Evolutionary conservation across 768 basidiomycete genomes (phyloP).

Genomic region (Termitomyces sp.): DNA sequence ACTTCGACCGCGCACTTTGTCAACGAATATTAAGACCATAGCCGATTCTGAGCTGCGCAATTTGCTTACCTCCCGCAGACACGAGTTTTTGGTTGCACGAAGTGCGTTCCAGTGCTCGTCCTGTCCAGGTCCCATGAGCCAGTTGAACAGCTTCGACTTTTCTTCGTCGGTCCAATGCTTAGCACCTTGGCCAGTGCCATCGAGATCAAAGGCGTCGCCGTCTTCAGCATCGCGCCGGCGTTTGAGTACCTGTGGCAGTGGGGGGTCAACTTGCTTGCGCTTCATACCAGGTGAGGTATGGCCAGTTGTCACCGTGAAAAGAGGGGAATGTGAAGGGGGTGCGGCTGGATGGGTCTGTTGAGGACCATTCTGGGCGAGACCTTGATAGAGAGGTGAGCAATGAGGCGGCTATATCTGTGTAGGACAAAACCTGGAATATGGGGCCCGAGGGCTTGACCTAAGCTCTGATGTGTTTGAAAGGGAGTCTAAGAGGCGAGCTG

Average conservation of each 20-base stretch:
- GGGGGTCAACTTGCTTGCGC: conserved; percentile 45
- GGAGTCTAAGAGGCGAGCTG: conserved; percentile 34
- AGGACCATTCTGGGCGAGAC: conserved; percentile 26
- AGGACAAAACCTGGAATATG: conserved; percentile 38
- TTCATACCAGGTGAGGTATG: conserved; percentile 35
- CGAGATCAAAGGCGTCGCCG: conserved; percentile 36
- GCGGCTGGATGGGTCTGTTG: conserved; percentile 27
- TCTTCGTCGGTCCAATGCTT: conserved; percentile 87
- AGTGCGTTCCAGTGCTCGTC: conserved; percentile 79
- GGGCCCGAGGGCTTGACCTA: conserved; percentile 55
- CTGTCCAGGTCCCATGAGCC: conserved; percentile 67
- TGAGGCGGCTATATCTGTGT: conserved; percentile 18
- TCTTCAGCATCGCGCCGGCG: conserved; percentile 43
- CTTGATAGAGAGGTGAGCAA: conserved; percentile 33
- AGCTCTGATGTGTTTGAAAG: conserved; percentile 51
- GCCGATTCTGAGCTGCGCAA: background rate
- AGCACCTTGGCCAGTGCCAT: conserved; percentile 52
- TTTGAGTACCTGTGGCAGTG: conserved; percentile 34
- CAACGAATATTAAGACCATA: background rate
- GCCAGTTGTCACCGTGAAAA: conserved; percentile 29
- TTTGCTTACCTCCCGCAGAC: conserved; percentile 61
- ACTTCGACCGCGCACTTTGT: conserved; percentile 64
- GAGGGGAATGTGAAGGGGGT: conserved; percentile 29
- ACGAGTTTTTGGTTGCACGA: conserved; percentile 76
- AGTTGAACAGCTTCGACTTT: conserved; percentile 70